Conservation (phyloP, 768 basidiomycete species). For the Hygrophorus russula region DNA sequence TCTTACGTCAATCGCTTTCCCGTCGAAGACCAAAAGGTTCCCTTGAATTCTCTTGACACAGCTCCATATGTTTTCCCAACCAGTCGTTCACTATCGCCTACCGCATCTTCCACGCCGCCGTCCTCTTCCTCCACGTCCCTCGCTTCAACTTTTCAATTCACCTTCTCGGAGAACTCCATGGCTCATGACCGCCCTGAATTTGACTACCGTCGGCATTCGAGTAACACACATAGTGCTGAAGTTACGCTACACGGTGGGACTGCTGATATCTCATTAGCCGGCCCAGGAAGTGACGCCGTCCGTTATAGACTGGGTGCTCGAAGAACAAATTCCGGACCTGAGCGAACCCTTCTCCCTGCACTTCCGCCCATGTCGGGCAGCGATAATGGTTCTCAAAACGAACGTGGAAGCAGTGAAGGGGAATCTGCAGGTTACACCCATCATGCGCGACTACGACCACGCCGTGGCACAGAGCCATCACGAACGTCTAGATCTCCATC, state of each 20-base stretch:
- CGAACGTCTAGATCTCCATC: constrained; percentile 42
- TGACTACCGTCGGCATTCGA: constrained; percentile 51
- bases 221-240: constrained; percentile 37
- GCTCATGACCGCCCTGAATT: constrained; percentile 51
- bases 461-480: constrained; percentile 32
- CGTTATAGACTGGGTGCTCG: constrained; percentile 48
- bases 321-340: constrained; percentile 35
- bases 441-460: constrained; percentile 31
- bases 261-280: constrained; percentile 53
- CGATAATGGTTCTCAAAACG: constrained; percentile 40
- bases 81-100: constrained; percentile 66
- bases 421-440: constrained; percentile 32
- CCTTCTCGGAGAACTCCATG: constrained; percentile 43
- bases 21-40: constrained; percentile 47
- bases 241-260: constrained; percentile 66
- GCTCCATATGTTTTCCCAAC: constrained; percentile 49
- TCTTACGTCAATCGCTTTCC: constrained; percentile 32
- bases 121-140: constrained; percentile 54
- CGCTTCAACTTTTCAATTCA: constrained; percentile 57
- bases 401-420: constrained; percentile 45
- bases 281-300: constrained; percentile 40
- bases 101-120: constrained; percentile 50
- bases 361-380: constrained; percentile 38
- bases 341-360: constrained; percentile 35
- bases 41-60: constrained; percentile 38